Evolutionary conservation across 495 filamentous ascomycete genomes (phyloP).

Genomic region (Penicillium odoratum): DNA sequence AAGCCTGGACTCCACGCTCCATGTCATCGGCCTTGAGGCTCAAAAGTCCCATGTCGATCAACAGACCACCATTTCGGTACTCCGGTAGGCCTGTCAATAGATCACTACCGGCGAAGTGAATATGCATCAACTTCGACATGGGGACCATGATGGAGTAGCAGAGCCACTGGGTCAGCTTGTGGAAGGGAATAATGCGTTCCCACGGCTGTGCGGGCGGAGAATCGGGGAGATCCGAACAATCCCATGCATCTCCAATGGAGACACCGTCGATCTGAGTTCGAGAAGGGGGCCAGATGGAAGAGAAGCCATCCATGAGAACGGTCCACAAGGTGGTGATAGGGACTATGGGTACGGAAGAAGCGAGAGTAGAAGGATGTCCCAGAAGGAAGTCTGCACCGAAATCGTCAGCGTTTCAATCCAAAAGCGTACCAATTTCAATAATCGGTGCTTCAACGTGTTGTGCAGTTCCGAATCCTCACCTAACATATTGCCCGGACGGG

Average conservation of each 20-base stretch:
- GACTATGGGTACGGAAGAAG: constrained; percentile 82
- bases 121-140: constrained; percentile 62
- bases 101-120: constrained; percentile 63
- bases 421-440: no score
- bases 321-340: constrained; percentile 90
- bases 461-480: constrained; percentile 52
- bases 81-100: constrained; percentile 67
- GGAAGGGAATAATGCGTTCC: constrained; percentile 91
- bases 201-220: constrained; percentile 73
- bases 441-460: no score
- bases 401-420: neutral
- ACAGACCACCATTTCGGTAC: constrained; percentile 67
- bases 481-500: constrained; percentile 90
- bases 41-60: constrained; percentile 66
- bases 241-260: constrained; percentile 93
- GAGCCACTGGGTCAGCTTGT: constrained; percentile 76
- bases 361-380: constrained; percentile 83
- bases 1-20: constrained; percentile 66
- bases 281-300: constrained; percentile 85
- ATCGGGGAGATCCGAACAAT: constrained; percentile 75
- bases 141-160: constrained; percentile 73
- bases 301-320: constrained; percentile 83
- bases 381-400: constrained; percentile 75
- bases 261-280: constrained; percentile 87
- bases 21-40: constrained; percentile 59